Percentiles rank a stretch among this genome's conserved stretches.
Conservation (phyloP, 1,284 basidiomycete species). For the Naganishia liquefaciens region DNA sequence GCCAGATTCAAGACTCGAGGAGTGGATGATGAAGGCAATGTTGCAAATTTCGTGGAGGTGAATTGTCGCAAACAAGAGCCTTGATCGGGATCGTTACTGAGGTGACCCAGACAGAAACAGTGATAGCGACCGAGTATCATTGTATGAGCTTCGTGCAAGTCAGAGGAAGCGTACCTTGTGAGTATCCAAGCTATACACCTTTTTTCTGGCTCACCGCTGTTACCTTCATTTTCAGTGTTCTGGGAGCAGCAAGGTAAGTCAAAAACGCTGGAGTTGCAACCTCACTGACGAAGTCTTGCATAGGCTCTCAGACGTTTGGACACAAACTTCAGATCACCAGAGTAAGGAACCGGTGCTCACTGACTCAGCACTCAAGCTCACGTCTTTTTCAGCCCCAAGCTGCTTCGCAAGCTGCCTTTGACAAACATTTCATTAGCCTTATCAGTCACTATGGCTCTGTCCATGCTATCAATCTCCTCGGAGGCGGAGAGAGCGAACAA, state of each 20-base stretch:
- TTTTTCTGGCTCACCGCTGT: background rate
- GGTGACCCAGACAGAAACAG: constrained; percentile 75
- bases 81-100: constrained; percentile 1
- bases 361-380: constrained; percentile 38
- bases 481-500: constrained; percentile 87
- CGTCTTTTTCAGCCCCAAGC: constrained; percentile 69
- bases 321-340: constrained; percentile 81
- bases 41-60: constrained; percentile 96
- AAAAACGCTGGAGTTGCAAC: background rate
- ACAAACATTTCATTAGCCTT: constrained; percentile 85
- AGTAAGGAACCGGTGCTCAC: constrained; percentile 34
- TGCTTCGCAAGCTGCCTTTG: constrained; percentile 93
- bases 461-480: constrained; percentile 84
- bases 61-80: constrained; percentile 14
- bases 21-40: constrained; percentile 95
- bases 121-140: constrained; percentile 79
- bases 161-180: constrained; percentile 88
- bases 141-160: constrained; percentile 90
- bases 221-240: constrained; percentile 64
- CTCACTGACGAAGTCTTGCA: background rate
- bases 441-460: constrained; percentile 76
- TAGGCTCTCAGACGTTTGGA: constrained; percentile 73
- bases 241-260: constrained; percentile 90
- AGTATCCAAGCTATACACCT: constrained; percentile 46
- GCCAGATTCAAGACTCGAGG: constrained; percentile 97